Evolutionary conservation across 441 rosid genomes (phyloP), one percentile per base, ranked within the genome.

Genomic region (Omphalea diandra): DNA sequence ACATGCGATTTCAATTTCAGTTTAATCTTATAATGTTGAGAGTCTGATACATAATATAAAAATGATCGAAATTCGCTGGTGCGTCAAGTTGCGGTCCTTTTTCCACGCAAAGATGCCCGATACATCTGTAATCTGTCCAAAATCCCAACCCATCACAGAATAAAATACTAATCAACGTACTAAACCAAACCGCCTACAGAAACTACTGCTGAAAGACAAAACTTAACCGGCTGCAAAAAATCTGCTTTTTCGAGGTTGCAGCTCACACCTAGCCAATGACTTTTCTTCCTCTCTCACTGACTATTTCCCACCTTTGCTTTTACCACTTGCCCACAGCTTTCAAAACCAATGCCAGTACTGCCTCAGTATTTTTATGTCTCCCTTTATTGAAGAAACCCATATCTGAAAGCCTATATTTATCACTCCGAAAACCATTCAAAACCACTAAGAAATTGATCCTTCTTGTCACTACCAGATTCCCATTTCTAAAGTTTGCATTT

Each of bases 261-360:
- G 7, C 22, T 53, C 47, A 11, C 43, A 11, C 17, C 0, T 35
- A 35, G 12, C 36, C 43, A 27, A 22, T 66, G 60, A 58, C 53
- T n/a, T 40, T 26, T 40, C 76, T 60, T 58, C 3, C 2, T n/a
- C n/a, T 1, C 46, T 41, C 15, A 15, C 31, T 18, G 17, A 26
- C 24, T 7, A 15, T 26, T 26, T 3, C n/a, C 17, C 47, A 10
- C 35, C 8, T 7, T 47, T 1, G 18, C 32, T 49, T n/a, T 46
- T 56, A 36, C 38, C 68, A 14, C 35, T 54, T n/a, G 77, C 81
- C 81, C 81, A 69, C 24, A 4, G 81, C 66, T 72, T 71, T 2
- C 29, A 54, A 63, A 70, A 20, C 31, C 46, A 33, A 33, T 2
- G 29, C 54, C 50, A 22, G 5, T 29, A 10, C 2, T 32, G 20